Evolutionary conservation across 2,329 filamentous ascomycete genomes (phyloP).

Genomic region (Colletotrichum sojae): DNA sequence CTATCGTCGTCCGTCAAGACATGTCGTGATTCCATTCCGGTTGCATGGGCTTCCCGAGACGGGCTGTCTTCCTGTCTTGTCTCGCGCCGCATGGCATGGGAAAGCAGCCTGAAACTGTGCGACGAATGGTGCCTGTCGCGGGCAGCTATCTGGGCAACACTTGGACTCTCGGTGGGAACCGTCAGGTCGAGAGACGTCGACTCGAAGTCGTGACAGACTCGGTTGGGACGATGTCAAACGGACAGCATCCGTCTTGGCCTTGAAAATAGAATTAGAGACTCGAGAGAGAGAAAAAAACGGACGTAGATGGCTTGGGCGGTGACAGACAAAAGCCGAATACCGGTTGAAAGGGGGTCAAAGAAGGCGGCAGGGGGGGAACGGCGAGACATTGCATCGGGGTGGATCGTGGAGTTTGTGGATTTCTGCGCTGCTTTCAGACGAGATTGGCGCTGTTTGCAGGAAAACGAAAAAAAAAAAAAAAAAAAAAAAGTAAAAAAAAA

Average conservation of each 20-base stretch:
- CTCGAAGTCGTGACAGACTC: background rate
- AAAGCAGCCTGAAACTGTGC: slow-evolving; percentile 28
- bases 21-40: background rate
- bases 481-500: no score
- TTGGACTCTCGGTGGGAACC: background rate
- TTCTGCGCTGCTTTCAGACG: slow-evolving; percentile 22
- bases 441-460: slow-evolving; percentile 21
- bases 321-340: slow-evolving; percentile 9
- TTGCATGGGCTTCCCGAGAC: slow-evolving; percentile 8
- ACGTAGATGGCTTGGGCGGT: slow-evolving; percentile 2
- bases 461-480: background rate
- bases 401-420: slow-evolving; percentile 14
- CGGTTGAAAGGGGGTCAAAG: slow-evolving; percentile 13
- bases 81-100: slow-evolving; percentile 9
- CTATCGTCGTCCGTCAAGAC: no score
- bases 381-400: slow-evolving; percentile 25
- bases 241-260: slow-evolving; percentile 10
- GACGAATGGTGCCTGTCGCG: slow-evolving; percentile 3
- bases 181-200: background rate
- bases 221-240: slow-evolving; percentile 11
- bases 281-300: no score
- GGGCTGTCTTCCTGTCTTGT: slow-evolving; percentile 17
- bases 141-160: background rate
- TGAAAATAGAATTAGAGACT: background rate
- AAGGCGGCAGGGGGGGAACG: background rate